Evolutionary conservation across 345 rosid species (phyloP).

Genomic region (Litchi chinensis): DNA sequence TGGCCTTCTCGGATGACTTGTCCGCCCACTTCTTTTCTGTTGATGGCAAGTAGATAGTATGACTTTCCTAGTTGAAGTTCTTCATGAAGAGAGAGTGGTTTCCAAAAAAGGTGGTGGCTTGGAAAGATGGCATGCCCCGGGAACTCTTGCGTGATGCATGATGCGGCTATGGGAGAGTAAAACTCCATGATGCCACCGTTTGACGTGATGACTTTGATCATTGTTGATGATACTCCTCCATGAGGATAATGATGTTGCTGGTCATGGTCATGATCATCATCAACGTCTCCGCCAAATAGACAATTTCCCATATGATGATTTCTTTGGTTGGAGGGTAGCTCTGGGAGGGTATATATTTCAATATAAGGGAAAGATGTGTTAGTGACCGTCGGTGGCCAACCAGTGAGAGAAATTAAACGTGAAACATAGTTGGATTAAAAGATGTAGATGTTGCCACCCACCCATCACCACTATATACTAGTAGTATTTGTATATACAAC

Average conservation of each 20-base stretch:
- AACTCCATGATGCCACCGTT: conserved; percentile 71
- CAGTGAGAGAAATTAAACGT: not conserved
- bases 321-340: not conserved
- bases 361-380: conserved; percentile 10
- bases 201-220: conserved; percentile 54
- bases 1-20: conserved; percentile 54
- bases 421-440: not conserved
- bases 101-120: conserved; percentile 49
- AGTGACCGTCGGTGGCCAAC: not conserved
- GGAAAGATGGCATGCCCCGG: conserved; percentile 66
- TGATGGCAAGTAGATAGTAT: conserved; percentile 60
- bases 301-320: conserved; percentile 67
- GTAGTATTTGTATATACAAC: not conserved
- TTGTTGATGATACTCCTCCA: not conserved
- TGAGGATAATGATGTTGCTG: not conserved
- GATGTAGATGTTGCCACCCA: not conserved
- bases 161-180: conserved; percentile 56
- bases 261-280: conserved; percentile 14
- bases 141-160: conserved; percentile 52
- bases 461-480: not conserved
- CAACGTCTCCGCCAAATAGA: conserved; percentile 62
- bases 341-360: not conserved
- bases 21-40: not conserved
- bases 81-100: conserved; percentile 49
- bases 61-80: conserved; percentile 54